Base-by-base conservation (phyloP, 2,329 filamentous ascomycete genomes). In the Macrophomina tecta region DNA sequence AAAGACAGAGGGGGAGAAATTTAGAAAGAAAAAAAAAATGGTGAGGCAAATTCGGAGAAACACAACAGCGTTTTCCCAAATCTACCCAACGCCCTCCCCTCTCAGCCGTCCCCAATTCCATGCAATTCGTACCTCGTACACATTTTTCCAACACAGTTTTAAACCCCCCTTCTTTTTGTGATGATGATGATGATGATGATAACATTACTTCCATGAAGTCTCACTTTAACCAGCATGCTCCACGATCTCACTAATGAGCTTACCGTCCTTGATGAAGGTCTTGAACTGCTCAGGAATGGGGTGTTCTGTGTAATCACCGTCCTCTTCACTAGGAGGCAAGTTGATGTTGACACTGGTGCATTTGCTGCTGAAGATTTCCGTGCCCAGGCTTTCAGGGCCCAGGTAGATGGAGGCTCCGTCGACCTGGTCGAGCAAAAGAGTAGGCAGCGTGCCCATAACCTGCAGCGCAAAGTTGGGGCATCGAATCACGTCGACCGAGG, bases 381-480 rank as follows among this genome's bases (percentile, higher is more conserved):
- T 93, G 51, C 83, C 82, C 68, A 90, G 83, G 77, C 91, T 94
- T 69, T 94, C 89, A 76, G 91, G 90, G 78, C 90, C 89, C 23
- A 99, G 87, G 78, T 97, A 99, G 69, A 99, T 82, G 68, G 90
- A 89, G 0, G 93, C 94, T 66, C 93, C 90, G 75, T 99, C 95
- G 67, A 98, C 91, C 80, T 97, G 93, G 78, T 99, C 95, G 67
- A 99, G 84, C 76, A 97, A 83, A 67, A 98, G 86, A 2, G 94
- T 97, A 1, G 95, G 95, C 14, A 97, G 86, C 3, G 87, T 87
- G 63, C 94, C 94, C 65, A 96, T 82, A 63, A 99, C 91, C 80
- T 97, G 93, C n/a, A 98, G 84, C 14, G 93, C 94, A 77, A 99
- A 97, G 79, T 95, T 97, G 72, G 91, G 88, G 56, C 91, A 94